Evolutionary conservation across 2,329 filamentous ascomycete species (phyloP), one percentile per base, ranked within the genome.

Genomic region (Thielaviopsis ethacetica): DNA sequence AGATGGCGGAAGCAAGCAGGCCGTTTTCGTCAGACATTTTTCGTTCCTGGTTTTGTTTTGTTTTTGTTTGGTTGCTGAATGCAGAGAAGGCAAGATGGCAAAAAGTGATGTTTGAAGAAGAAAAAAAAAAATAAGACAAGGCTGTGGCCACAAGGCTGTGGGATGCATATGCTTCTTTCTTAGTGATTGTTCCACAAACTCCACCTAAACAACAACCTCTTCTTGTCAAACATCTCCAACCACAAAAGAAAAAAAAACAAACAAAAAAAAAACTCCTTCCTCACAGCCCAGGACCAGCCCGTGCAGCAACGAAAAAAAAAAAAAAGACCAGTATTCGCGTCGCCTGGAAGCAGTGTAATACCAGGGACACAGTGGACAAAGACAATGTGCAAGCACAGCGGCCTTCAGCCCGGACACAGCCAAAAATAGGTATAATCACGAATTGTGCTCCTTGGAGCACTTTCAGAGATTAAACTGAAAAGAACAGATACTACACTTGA

Each of bases 401-500:
- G 61, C 61, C 58, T 54, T 54, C n/a, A 41, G 56, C 56, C 54
- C 61, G 27, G 38, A 50, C 38, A 53, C 38, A 53, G 54, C 47
- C 61, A 62, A 62, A 85, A 86, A 91, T 88, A 79, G 77, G 85
- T 82, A 82, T 88, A 91, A 91, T 88, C 84, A 82, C 76, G 77
- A 79, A 79, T 80, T 81, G 77, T 76, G 76, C 76, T 77, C 82
- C 78, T 75, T 86, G 80, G 82, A 77, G 76, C 77, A 78, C 80
- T 89, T 88, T 85, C 85, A 91, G 86, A 86, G 84, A 89, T 90
- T 90, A 91, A 90, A 89, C 86, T 91, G 84, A 88, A 87, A 90
- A 91, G 86, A 91, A 91, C 85, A 89, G 85, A 88, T 89, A 89
- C 86, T 89, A 88, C 85, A 89, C 85, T 88, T 89, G 85, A 89